These are phyloP conservation scores for Oryza meridionalis DNA, from an alignment of 176 grass and related monocot species.

Conservation along the genomic window DNA sequence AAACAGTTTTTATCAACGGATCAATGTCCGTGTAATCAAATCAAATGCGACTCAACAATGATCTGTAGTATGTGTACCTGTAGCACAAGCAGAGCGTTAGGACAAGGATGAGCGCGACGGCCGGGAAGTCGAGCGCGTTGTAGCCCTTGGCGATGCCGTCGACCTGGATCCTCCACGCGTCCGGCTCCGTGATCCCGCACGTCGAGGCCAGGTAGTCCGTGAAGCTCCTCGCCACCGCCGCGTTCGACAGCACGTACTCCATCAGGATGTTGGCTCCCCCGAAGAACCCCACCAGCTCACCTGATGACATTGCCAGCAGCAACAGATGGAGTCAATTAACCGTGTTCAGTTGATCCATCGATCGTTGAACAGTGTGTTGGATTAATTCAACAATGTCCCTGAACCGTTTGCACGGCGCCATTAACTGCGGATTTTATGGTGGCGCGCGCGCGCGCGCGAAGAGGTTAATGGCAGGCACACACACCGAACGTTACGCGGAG, in stretches of 20 bases:
- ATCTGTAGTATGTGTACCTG: constrained; percentile 45
- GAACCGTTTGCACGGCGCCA: background rate
- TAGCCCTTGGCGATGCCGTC: constrained; percentile 67
- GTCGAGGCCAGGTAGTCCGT: constrained; percentile 89
- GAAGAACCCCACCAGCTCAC: constrained; percentile 94
- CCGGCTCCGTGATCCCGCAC: constrained; percentile 63
- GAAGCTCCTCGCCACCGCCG: constrained; percentile 94
- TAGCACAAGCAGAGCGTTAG: constrained; percentile 81
- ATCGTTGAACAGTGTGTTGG: background rate
- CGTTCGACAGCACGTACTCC: constrained; percentile 99
- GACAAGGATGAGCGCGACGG: constrained; percentile 73
- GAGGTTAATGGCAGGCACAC: background rate
- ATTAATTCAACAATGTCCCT: background rate
- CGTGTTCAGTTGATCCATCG: background rate
- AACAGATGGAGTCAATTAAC: background rate
- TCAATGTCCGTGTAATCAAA: background rate
- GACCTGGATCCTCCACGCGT: constrained; percentile 78
- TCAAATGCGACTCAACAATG: too few relatives aligned
- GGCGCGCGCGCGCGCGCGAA: background rate
- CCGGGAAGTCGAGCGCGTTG: constrained; percentile 79
- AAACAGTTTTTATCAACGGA: background rate
- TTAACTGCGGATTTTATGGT: background rate
- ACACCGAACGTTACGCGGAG: constrained; percentile 84
- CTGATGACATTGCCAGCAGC: constrained; percentile 26
- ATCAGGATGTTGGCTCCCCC: constrained; percentile 93